Percentiles rank a stretch among this genome's conserved stretches.
Evolutionary conservation across 495 filamentous ascomycete genomes (phyloP).

Genomic region (Penicillium atrosanguineum): DNA sequence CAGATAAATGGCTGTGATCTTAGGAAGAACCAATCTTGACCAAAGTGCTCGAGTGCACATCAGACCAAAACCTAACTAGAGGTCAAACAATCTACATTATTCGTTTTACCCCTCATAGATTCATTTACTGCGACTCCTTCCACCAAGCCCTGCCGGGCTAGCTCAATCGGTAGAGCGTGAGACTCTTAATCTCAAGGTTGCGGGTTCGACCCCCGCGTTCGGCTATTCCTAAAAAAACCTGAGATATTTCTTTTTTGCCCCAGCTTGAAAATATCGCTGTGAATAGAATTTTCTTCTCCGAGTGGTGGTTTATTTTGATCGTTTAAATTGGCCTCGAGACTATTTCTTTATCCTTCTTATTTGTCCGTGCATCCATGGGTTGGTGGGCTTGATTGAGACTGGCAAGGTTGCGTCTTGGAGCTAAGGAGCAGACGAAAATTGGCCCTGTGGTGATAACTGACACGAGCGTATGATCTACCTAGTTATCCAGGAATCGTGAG

Average conservation of each 20-base stretch:
- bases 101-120: no score
- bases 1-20: neutral
- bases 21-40: neutral
- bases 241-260: slow-evolving; percentile 13
- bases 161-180: slow-evolving; percentile 61
- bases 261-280: neutral
- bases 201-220: slow-evolving; percentile 58
- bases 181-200: slow-evolving; percentile 61
- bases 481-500: no score
- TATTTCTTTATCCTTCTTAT: no score
- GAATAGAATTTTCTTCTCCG: neutral
- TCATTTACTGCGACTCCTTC: neutral
- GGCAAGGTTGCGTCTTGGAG: no score
- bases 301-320: no score
- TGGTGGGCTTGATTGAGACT: no score
- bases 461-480: no score
- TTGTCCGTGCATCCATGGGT: no score
- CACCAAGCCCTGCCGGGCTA: slow-evolving; percentile 44
- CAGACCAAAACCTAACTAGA: neutral
- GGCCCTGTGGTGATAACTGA: no score
- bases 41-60: neutral
- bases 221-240: slow-evolving; percentile 38
- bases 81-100: no score
- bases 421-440: no score
- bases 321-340: no score